Conservation (phyloP, 2,329 filamentous ascomycete genomes). For the Hypoxylon sp. region DNA sequence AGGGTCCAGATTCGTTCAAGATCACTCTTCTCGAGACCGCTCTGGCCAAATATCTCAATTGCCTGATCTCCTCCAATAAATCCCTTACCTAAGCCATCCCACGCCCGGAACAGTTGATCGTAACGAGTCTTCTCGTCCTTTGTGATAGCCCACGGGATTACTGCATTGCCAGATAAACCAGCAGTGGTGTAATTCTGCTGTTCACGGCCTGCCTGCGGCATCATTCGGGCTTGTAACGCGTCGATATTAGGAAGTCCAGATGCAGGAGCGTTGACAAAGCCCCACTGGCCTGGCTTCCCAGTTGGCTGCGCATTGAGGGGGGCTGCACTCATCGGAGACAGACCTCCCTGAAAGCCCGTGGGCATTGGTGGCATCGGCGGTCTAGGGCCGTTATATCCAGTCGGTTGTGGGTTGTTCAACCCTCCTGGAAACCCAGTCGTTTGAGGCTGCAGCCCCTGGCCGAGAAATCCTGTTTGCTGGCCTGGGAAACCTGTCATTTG, state of each 20-base stretch:
- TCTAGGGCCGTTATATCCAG: slow-evolving; percentile 83
- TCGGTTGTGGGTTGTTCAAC: slow-evolving; percentile 76
- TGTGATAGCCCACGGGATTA: slow-evolving; percentile 97
- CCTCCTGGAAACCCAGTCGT: slow-evolving; percentile 75
- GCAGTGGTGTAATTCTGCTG: slow-evolving; percentile 84
- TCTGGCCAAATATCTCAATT: slow-evolving; percentile 97
- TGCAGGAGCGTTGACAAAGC: slow-evolving; percentile 93
- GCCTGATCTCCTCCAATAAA: slow-evolving; percentile 92
- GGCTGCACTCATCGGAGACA: slow-evolving; percentile 63
- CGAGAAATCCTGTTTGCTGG: slow-evolving; percentile 67
- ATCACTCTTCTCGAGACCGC: slow-evolving; percentile 89
- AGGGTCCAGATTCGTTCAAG: slow-evolving; percentile 95
- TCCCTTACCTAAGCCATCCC: slow-evolving; percentile 94
- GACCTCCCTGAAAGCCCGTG: slow-evolving; percentile 75
- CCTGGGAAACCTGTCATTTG: slow-evolving; percentile 77
- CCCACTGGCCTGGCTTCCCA: slow-evolving; percentile 94
- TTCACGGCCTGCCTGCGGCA: slow-evolving; percentile 95
- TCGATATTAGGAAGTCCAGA: slow-evolving; percentile 94
- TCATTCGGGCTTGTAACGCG: slow-evolving; percentile 91
- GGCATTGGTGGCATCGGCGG: slow-evolving; percentile 88
- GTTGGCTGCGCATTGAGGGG: slow-evolving; percentile 93
- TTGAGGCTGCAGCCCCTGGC: slow-evolving; percentile 73
- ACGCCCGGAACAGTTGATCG: slow-evolving; percentile 92
- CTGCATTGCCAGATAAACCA: slow-evolving; percentile 91
- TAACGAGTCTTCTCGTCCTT: slow-evolving; percentile 99